phyloP scores from a whole-genome alignment of 2,329 filamentous ascomycete species.

The Hirsutella rhossiliensis region DNA sequence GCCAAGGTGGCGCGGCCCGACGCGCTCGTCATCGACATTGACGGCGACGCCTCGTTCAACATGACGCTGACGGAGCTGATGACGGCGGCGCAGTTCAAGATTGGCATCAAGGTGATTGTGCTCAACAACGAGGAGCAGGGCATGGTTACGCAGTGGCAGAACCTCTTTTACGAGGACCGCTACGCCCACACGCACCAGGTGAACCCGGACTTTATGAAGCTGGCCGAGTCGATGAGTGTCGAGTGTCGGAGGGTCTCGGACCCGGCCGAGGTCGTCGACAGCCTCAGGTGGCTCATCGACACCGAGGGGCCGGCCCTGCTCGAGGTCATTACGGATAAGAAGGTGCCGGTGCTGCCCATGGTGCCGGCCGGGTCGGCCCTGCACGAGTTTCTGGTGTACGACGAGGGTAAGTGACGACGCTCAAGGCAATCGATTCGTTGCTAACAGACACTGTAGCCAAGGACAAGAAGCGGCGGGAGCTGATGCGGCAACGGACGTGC shows the following conservation, averaged over 20 bases:
- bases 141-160: constrained; percentile 99
- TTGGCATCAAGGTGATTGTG: constrained; percentile 88
- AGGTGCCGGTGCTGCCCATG: constrained; percentile 95
- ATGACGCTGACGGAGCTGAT: constrained; percentile 96
- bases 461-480: constrained; percentile 52
- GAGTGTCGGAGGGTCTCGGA: constrained; percentile 60
- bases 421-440: not conserved
- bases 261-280: constrained; percentile 64
- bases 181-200: constrained; percentile 86
- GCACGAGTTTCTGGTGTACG: constrained; percentile 66
- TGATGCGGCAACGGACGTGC: constrained; percentile 52
- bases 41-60: constrained; percentile 97
- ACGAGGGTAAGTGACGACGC: constrained; percentile 21
- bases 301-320: constrained; percentile 84
- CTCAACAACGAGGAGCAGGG: constrained; percentile 97
- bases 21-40: constrained; percentile 84
- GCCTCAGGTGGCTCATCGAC: constrained; percentile 79
- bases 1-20: constrained; percentile 74
- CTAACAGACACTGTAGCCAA: constrained; percentile 40
- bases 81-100: constrained; percentile 90
- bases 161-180: constrained; percentile 90
- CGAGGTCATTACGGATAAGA: constrained; percentile 83
- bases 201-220: constrained; percentile 92
- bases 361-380: constrained; percentile 78
- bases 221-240: constrained; percentile 83